phyloP scores from a whole-genome alignment of 116 monocot species.

The Iris pallida region DNA sequence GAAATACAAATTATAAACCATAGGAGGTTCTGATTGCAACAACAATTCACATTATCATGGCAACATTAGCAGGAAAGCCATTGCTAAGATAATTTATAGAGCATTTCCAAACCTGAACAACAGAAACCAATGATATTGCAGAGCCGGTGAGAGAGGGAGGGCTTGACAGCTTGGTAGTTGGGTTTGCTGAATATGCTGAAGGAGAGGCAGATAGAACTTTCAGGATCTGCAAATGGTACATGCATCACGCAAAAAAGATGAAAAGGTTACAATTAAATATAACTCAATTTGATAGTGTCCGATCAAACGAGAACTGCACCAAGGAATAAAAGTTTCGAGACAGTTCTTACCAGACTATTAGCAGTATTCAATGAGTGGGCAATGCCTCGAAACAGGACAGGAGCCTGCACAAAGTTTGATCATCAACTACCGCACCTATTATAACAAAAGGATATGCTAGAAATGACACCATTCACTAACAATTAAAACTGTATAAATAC shows the following conservation, averaged over 20 bases:
- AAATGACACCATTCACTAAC: too few species aligned
- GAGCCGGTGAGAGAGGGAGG: slow-evolving; percentile 79
- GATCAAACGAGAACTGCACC: too few species aligned
- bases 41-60: not conserved
- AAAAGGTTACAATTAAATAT: slow-evolving; percentile 2
- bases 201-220: slow-evolving; percentile 87
- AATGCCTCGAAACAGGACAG: slow-evolving; percentile 89
- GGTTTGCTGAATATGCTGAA: slow-evolving; percentile 90
- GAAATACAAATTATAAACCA: not conserved
- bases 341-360: slow-evolving; percentile 61
- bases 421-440: not conserved
- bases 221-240: slow-evolving; percentile 41
- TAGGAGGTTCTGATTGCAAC: not conserved
- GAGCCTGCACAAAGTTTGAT: slow-evolving; percentile 50
- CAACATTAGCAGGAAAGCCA: not conserved
- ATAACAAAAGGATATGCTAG: too few species aligned
- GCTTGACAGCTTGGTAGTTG: slow-evolving; percentile 59
- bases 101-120: slow-evolving; percentile 61
- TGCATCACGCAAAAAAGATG: not conserved
- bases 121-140: slow-evolving; percentile 82
- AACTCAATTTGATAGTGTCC: not conserved
- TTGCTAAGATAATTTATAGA: not conserved
- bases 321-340: too few species aligned
- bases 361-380: slow-evolving; percentile 81
- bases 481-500: too few species aligned